Evolutionary conservation across 2,329 filamentous ascomycete species (phyloP).

Genomic region (Phialemoniopsis sp.): DNA sequence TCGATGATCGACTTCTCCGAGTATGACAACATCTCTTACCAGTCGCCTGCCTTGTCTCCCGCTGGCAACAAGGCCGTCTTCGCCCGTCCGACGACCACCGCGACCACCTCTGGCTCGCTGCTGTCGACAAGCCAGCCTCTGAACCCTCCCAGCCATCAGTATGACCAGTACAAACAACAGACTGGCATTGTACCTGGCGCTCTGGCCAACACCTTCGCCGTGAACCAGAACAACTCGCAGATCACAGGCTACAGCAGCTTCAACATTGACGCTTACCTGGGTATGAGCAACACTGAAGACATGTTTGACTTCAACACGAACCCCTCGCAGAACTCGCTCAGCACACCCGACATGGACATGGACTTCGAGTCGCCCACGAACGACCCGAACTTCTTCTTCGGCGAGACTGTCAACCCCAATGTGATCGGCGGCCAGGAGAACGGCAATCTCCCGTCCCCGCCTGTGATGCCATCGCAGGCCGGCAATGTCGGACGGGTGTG

Average conservation of each 20-base stretch:
- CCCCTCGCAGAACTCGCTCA: conserved; percentile 56
- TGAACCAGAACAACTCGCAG: conserved; percentile 59
- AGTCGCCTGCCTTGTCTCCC: conserved; percentile 58
- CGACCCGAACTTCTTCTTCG: conserved; percentile 63
- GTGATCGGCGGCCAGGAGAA: conserved; percentile 63
- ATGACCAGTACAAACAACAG: conserved; percentile 92
- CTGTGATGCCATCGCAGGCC: conserved; percentile 36
- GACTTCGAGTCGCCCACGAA: conserved; percentile 55
- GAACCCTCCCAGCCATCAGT: conserved; percentile 86
- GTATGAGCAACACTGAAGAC: conserved; percentile 56
- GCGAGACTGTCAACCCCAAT: conserved; percentile 64
- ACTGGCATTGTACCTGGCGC: conserved; percentile 87
- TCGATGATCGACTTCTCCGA: conserved; percentile 57
- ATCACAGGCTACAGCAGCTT: conserved; percentile 49
- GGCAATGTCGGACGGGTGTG: conserved; percentile 70
- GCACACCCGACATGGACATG: conserved; percentile 64
- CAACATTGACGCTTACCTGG: conserved; percentile 41
- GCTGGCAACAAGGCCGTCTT: conserved; percentile 49
- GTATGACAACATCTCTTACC: conserved; percentile 56
- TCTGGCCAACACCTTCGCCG: conserved; percentile 72
- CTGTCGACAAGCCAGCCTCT: conserved; percentile 54
- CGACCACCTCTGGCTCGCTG: conserved; percentile 50
- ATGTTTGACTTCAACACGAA: conserved; percentile 70
- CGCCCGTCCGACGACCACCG: conserved; percentile 33
- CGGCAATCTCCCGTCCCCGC: conserved; percentile 39